Base-by-base conservation (phyloP, 1,284 basidiomycete species). In the Apiotrichum sp. region DNA sequence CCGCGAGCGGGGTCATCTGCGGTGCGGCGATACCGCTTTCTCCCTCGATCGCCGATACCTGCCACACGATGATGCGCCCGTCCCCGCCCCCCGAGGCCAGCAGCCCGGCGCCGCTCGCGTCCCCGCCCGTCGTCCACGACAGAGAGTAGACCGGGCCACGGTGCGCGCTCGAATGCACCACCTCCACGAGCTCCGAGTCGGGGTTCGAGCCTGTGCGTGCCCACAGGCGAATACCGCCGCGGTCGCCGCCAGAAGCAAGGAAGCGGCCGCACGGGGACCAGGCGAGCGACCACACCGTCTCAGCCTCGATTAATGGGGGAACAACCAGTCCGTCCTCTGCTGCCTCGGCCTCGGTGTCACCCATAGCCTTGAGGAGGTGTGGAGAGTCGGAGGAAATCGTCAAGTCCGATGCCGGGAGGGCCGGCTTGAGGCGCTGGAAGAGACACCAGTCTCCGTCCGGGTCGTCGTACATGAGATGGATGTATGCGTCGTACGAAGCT, bases 401-500 rank as follows among this genome's bases (percentile, higher is more conserved):
- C 10, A 70, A 60, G 16, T 65, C 53, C 6, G 59, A 35, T 7
- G 66, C 53, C 2, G 87, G 87, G 0, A 81, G 77, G 67, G 93
- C 88, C 2, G 90, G 90, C 1, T 82, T 82, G 3, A 96, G 80
- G 1, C 90, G 92, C 54, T 84, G 75, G 65, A 90, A 89, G 67
- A 86, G 87, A 72, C 84, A 93, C 92, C 96, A 98, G 73, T 98
- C 95, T 64, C 95, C 92, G 22, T 84, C 83, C 0, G 92, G 91
- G 72, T 98, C 95, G 72, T 98, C 93, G 56, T 89, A 78, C 75
- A 96, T 95, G 31, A 98, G 83, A 67, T 91, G 92, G 74, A 99
- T 89, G 6, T 89, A 90, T 68, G 98, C 92, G 72, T 99, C 96
- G 77, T 98, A 99, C 0, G 93, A 97, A 8, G 86, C 91, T 4